Evolutionary conservation across 768 basidiomycete species (phyloP).

Genomic region (Inosperma sp.): DNA sequence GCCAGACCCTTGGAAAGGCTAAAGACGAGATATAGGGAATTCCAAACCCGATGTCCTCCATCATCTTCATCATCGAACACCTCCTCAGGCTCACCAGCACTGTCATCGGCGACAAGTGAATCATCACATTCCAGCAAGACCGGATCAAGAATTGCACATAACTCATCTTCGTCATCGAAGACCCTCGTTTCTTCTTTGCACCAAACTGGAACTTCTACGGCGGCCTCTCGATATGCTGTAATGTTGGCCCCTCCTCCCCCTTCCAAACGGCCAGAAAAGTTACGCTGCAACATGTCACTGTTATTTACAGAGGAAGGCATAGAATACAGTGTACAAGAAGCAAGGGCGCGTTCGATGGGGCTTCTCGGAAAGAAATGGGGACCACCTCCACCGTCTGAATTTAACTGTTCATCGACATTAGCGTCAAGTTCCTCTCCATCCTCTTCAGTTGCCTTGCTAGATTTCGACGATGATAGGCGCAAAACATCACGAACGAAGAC

Average conservation of each 20-base stretch:
- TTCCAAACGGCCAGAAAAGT: constrained; percentile 68
- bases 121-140: constrained; percentile 15
- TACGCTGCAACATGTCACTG: constrained; percentile 61
- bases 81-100: constrained; percentile 25
- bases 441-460: constrained; percentile 38
- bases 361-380: constrained; percentile 81
- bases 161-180: constrained; percentile 17
- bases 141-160: constrained; percentile 9
- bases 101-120: constrained; percentile 17
- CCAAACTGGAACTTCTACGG: constrained; percentile 33
- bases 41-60: constrained; percentile 54
- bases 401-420: constrained; percentile 22
- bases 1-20: constrained; percentile 82
- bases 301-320: constrained; percentile 71
- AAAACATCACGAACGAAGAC: constrained; percentile 40
- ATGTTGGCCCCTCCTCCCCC: constrained; percentile 69
- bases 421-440: constrained; percentile 34
- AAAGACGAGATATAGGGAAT: constrained; percentile 76
- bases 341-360: constrained; percentile 75
- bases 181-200: constrained; percentile 18
- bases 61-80: constrained; percentile 31
- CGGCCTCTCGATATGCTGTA: constrained; percentile 56
- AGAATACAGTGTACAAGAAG: constrained; percentile 85
- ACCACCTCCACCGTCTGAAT: constrained; percentile 51
- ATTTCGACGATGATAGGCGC: constrained; percentile 58